Base-by-base conservation (phyloP, 495 filamentous ascomycete species). In the Aspergillus leporis region DNA sequence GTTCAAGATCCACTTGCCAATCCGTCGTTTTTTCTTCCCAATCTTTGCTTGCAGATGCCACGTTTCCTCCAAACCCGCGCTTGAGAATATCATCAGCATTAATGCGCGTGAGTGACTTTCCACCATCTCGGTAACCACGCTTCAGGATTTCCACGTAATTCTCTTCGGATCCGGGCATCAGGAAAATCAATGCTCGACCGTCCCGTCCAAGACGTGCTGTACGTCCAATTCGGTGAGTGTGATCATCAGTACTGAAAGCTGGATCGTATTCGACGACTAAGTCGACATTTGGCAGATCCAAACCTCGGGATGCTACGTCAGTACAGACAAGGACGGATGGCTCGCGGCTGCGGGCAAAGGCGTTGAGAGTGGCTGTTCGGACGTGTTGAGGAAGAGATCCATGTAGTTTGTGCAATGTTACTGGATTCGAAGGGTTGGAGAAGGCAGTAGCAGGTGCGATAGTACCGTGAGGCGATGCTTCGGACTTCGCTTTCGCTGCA, bases 231-330 rank as follows among this genome's bases (percentile, higher is more conserved):
- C 94, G 89, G 67, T 98, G 94, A 3, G 96, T 78, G 70, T 98
- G 94, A 62, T 98, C 94, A 52, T 92, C 87, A 3, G 88, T 82
- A 64, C 87, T 90, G 75, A 97, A 97, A 5, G 94, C 88, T 0
- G 94, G 92, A 67, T 97, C 94, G 70, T 94, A 97, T 69, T 98
- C 93, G 57, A 98, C 82, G 31, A 97, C 89, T 18, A 96, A 81
- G 65, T 98, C 94, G 40, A 98, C 89, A 46, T 96, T 93, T 1
- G 93, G 92, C 4, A 98, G 79, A 74, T 98, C 94, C 31, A 98
- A 84, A 66, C 94, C 94, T 54, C 94, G 90, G 19, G 94, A 93
- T 19, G 93, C 90, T 45, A 98, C 93, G 64, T 98, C 94, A 6
- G 94, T 98, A 67, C 91, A 96, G 65, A 98, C 82, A 54, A 98